Evolutionary conservation across 2,329 filamentous ascomycete genomes (phyloP).

Genomic region (Trichoderma semiorbis): DNA sequence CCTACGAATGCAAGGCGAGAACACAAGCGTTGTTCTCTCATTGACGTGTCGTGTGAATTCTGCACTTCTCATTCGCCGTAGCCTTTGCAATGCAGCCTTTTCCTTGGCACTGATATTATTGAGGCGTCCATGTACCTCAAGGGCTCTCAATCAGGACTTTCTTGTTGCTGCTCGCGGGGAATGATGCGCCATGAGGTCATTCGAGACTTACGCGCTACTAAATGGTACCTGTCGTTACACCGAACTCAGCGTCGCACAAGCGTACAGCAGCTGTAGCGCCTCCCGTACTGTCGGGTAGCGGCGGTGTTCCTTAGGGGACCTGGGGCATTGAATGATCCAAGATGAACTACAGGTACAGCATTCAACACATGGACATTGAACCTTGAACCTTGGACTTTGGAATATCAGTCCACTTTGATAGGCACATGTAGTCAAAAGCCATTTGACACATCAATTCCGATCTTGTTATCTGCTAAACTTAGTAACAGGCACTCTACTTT

Average conservation of each 20-base stretch:
- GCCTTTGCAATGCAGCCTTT: background rate
- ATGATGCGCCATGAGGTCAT: background rate
- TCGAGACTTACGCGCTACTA: background rate
- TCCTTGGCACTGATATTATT: background rate
- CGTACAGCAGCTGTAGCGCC: background rate
- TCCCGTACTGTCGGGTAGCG: background rate
- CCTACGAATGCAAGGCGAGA: background rate
- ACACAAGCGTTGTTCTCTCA: background rate
- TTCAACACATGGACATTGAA: too few species aligned
- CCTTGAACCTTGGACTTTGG: too few species aligned
- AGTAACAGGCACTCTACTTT: background rate
- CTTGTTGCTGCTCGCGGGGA: background rate
- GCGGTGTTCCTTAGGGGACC: background rate
- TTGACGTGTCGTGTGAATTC: background rate
- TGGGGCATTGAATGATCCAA: background rate
- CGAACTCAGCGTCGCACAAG: background rate
- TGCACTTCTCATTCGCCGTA: background rate
- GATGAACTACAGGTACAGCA: background rate
- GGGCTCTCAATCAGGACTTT: background rate
- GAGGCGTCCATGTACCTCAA: background rate
- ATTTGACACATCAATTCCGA: background rate
- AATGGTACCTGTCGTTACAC: background rate
- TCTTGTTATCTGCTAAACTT: background rate
- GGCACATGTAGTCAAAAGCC: background rate
- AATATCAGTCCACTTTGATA: background rate